Evolutionary conservation across 495 filamentous ascomycete species (phyloP), one percentile per base, ranked within the genome.

Genomic region (Xylona heveae): DNA sequence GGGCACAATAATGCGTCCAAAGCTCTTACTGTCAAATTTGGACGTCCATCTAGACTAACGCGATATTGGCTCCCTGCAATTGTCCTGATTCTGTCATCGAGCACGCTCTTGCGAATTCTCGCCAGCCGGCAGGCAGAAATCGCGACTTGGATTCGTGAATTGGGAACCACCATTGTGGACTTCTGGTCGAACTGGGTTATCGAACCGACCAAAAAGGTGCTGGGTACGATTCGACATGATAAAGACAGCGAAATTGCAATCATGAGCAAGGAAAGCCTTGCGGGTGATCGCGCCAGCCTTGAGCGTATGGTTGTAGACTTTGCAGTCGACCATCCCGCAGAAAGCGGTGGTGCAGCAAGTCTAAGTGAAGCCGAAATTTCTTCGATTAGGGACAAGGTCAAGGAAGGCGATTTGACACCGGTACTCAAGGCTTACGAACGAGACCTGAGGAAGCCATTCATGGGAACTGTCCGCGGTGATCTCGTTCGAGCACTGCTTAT

Each of bases 291-390:
- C 28, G 78, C 78, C 13, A 92, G 82, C 41, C 57, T 97, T 26
- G 88, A 97, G 49, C 71, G 88, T 22, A 97, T 97, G 88, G 88
- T 95, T 1, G 74, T 95, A 10, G 84, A 95, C 42, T 97, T 95
- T 54, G 75, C 80, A 5, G 55, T 71, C 10, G 80, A 91, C 35
- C 75, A 79, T 42, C 70, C 77, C 4, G 56, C 61, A 19, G 46
- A 58, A 1, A 53, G 61, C 7, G 48, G 50, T 12, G 59, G 60
- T 1, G 42, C 39, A 2, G 36, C 47, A 7, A 43, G 55, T 7
- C 42, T 70, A 17, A 65, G 58, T 2, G 59, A 77, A 7, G 39
- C 44, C 3, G 62, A 90, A 42, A 68, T 88, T 25, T 51, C 66
- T 2, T 60, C 73, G 6, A 73, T 95, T 34, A 59, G 73, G 27